A percentile compares a stretch with the other conserved stretches of the same genome.
Conservation (phyloP, 441 rosid species). For the Codiaeum variegatum region DNA sequence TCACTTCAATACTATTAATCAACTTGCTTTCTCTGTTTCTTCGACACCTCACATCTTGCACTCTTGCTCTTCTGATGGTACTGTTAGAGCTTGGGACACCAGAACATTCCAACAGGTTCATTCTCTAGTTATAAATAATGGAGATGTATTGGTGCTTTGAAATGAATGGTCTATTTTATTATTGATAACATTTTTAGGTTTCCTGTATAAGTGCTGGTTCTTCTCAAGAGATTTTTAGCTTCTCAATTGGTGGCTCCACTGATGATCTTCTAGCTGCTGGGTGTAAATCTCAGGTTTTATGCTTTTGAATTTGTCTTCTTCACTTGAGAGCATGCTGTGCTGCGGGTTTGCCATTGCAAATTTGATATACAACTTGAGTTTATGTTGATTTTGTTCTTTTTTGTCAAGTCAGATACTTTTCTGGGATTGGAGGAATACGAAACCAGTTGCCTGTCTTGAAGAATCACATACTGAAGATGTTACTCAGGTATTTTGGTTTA, state of each 20-base stretch:
- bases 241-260: slow-evolving; percentile 69
- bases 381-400: not conserved
- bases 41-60: slow-evolving; percentile 60
- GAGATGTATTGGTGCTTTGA: not conserved
- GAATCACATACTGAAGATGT: slow-evolving; percentile 86
- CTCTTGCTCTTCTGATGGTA: slow-evolving; percentile 84
- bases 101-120: slow-evolving; percentile 66
- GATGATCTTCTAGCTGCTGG: slow-evolving; percentile 81
- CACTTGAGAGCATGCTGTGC: not conserved
- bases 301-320: not conserved
- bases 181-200: slow-evolving; percentile 41
- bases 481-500: slow-evolving; percentile 55
- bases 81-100: slow-evolving; percentile 86
- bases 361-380: not conserved
- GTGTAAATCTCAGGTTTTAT: slow-evolving; percentile 69
- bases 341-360: not conserved
- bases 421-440: slow-evolving; percentile 95
- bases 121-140: not conserved
- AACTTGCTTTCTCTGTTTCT: slow-evolving; percentile 57
- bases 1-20: slow-evolving; percentile 62
- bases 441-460: slow-evolving; percentile 88
- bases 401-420: slow-evolving; percentile 53
- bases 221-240: slow-evolving; percentile 67
- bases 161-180: not conserved
- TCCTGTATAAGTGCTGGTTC: slow-evolving; percentile 48